Base-by-base conservation (phyloP, 2,329 filamentous ascomycete genomes). In the Epicoccum sorghinum region DNA sequence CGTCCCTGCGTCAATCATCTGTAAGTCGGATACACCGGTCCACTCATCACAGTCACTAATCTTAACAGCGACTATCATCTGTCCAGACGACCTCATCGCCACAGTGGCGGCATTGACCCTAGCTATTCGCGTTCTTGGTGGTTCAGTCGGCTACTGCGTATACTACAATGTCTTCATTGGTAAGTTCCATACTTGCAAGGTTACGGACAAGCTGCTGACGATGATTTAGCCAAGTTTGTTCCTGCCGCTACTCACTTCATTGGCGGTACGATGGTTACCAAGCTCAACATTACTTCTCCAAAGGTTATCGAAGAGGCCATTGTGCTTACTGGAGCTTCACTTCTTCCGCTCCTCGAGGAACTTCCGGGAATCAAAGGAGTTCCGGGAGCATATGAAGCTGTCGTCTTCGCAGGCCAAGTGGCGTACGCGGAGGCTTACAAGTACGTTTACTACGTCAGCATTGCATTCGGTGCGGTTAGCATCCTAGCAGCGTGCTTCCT, bases 61-160 rank as follows among this genome's bases (percentile, higher is more conserved):
- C 12, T 13, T 6, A 4, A 7, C 8, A 61, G 84, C 84, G 4
- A 87, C 85, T 2, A 88, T 89, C 64, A 85, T 89, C 62, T 88
- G 86, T 60, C 86, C 86, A 0, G 84, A 87, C 66, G 86, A 89
- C 54, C 78, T 89, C 2, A 89, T 90, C 60, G 87, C 85, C 22
- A 89, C 87, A 1, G 81, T 89, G 42, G 83, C 86, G 0, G 86
- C 87, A 3, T 75, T 90, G 10, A 89, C 86, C 0, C 80, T 89
- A 33, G 82, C 86, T 8, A 84, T 89, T 59, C 86, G 87, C 39
- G 85, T 89, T 42, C 80, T 89, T 41, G 87, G 87, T 39, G 87
- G 86, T 18, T 81, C 82, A 12, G 81, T 89, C 52, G 87, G 85
- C 33, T 88, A 86, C 68, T 81, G 81, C 71, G 67, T 77, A 4